A percentile compares a stretch with the other conserved stretches of the same genome.
These are phyloP conservation scores for Ophiostoma ulmi DNA, from an alignment of 2,329 filamentous ascomycete genomes.

Conservation along the genomic window DNA sequence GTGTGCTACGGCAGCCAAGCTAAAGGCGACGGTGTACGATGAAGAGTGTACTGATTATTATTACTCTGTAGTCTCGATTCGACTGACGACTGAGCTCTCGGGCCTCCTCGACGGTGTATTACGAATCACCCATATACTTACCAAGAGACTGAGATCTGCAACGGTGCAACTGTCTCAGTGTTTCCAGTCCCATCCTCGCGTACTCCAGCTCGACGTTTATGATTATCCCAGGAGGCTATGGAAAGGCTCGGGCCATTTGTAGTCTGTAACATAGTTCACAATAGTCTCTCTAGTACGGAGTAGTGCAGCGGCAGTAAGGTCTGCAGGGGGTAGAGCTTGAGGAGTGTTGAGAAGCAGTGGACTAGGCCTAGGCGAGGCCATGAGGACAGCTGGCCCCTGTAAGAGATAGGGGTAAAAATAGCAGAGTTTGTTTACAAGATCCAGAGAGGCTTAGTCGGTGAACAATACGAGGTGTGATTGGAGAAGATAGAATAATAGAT, in stretches of 20 bases:
- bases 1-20: constrained; percentile 9
- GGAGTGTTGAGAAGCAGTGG: not conserved
- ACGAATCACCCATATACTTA: too few relatives aligned
- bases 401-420: constrained; percentile 15
- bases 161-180: constrained; percentile 6
- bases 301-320: not conserved
- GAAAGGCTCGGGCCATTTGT: not conserved
- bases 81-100: not conserved
- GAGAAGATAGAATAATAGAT: too few relatives aligned
- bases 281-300: not conserved
- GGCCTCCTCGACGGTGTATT: not conserved
- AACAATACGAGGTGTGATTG: not conserved
- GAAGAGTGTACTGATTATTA: not conserved
- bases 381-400: constrained; percentile 9
- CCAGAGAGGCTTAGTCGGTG: not conserved
- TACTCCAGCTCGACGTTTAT: too few relatives aligned
- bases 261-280: too few relatives aligned
- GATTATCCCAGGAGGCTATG: too few relatives aligned
- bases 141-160: not conserved
- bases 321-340: not conserved
- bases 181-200: not conserved
- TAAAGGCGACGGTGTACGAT: too few relatives aligned
- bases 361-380: not conserved
- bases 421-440: constrained; percentile 11
- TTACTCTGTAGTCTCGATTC: not conserved